Percentiles rank a stretch among this genome's conserved stretches.
Evolutionary conservation across 306 rosid genomes (phyloP).

Genomic region (Senna siamea): DNA sequence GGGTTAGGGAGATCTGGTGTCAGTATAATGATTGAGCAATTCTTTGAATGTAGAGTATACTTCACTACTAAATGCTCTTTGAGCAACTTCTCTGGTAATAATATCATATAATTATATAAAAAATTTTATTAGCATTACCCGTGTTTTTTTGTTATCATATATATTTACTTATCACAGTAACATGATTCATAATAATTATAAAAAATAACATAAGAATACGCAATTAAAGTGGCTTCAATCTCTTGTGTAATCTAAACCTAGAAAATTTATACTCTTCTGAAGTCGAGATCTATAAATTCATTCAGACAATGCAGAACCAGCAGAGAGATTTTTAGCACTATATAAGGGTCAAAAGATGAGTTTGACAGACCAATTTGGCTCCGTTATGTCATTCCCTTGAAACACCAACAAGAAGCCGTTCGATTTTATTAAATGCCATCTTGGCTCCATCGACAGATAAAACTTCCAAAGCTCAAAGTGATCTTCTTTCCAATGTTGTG

Average conservation of each 20-base stretch:
- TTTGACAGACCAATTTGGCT: constrained; percentile 12
- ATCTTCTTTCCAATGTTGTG: no score
- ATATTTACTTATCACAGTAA: not conserved
- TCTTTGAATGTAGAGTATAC: not conserved
- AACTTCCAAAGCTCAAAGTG: no score
- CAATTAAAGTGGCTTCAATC: not conserved
- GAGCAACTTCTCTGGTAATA: no score
- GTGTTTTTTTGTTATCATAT: not conserved
- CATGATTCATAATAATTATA: not conserved
- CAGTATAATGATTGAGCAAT: not conserved
- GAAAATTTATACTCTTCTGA: not conserved
- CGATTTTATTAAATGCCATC: not conserved
- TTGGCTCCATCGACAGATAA: no score
- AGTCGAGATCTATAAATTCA: not conserved
- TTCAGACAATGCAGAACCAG: not conserved
- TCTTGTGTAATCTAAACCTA: not conserved
- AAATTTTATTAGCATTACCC: not conserved
- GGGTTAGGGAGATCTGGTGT: not conserved
- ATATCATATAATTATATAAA: no score
- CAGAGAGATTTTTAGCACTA: not conserved
- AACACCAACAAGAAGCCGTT: not conserved
- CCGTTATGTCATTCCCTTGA: constrained; percentile 1
- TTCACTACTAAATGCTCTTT: no score
- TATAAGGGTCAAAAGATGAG: not conserved
- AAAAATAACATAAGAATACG: not conserved